phyloP scores from a whole-genome alignment of 2,329 filamentous ascomycete species.

The Tolypocladium ovalisporum region DNA sequence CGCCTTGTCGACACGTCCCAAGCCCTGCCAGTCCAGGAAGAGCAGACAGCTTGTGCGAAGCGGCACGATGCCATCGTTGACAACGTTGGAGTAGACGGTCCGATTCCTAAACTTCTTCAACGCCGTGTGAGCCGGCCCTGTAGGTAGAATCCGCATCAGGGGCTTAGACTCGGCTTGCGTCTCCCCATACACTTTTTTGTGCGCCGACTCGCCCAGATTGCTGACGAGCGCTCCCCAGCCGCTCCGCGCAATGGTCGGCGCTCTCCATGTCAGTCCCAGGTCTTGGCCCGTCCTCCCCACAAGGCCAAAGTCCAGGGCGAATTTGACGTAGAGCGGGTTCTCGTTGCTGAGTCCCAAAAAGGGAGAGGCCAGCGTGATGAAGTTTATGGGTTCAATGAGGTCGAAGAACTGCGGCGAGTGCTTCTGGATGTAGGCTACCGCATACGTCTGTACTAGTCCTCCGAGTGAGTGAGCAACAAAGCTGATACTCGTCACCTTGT shows the following conservation, averaged over 20 bases:
- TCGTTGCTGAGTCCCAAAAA: constrained; percentile 92
- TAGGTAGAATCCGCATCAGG: constrained; percentile 76
- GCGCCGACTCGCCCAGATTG: constrained; percentile 60
- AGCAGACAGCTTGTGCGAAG: constrained; percentile 90
- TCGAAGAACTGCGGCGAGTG: constrained; percentile 88
- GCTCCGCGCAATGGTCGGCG: constrained; percentile 72
- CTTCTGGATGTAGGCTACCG: constrained; percentile 92
- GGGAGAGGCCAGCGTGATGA: constrained; percentile 77
- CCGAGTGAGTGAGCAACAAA: constrained; percentile 90
- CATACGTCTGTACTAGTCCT: constrained; percentile 84
- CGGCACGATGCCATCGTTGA: constrained; percentile 95
- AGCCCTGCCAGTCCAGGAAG: constrained; percentile 91
- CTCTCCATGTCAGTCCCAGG: constrained; percentile 85
- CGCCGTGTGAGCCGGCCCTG: constrained; percentile 79
- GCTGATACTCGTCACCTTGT: constrained; percentile 87
- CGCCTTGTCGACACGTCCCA: constrained; percentile 90
- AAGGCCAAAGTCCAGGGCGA: constrained; percentile 89
- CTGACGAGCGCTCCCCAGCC: constrained; percentile 84
- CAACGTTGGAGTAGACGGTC: constrained; percentile 92
- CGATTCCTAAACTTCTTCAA: constrained; percentile 81
- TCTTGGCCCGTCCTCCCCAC: constrained; percentile 96
- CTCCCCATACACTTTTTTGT: constrained; percentile 47
- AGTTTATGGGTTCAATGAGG: constrained; percentile 77
- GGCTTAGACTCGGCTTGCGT: constrained; percentile 76
- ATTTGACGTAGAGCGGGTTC: constrained; percentile 94